phyloP scores from a whole-genome alignment of 2,329 filamentous ascomycete species.

The Paecilomyces dactylethromorphus region DNA sequence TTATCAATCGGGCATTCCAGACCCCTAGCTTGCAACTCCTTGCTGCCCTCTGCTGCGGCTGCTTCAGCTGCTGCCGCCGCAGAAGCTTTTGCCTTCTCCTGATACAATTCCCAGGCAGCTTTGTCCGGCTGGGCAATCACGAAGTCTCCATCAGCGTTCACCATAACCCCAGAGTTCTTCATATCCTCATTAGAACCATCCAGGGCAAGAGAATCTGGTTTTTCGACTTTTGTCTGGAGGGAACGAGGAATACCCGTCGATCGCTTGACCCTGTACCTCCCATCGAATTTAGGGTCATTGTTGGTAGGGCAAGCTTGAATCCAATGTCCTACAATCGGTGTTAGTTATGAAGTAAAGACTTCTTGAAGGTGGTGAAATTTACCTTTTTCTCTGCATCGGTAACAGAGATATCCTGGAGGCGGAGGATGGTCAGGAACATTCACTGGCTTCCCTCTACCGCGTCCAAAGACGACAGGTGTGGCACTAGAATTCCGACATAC shows the following conservation, averaged over 20 bases:
- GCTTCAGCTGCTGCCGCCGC: conserved; percentile 78
- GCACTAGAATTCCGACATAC: conserved; percentile 33
- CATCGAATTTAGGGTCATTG: conserved; percentile 92
- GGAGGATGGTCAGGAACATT: conserved; percentile 92
- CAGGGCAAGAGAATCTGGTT: conserved; percentile 68
- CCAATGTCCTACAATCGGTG: conserved; percentile 64
- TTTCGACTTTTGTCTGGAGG: conserved; percentile 92
- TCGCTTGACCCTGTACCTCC: conserved; percentile 84
- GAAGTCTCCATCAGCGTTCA: conserved; percentile 95
- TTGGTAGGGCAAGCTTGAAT: conserved; percentile 98
- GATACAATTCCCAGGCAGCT: conserved; percentile 92
- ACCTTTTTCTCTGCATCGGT: conserved; percentile 90
- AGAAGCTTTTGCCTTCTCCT: conserved; percentile 84
- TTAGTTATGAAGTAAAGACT: conserved; percentile 16
- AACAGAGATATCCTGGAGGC: conserved; percentile 90
- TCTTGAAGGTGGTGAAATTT: conserved; percentile 9
- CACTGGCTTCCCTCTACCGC: conserved; percentile 29
- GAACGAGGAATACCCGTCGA: conserved; percentile 96
- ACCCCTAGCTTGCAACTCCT: conserved; percentile 80
- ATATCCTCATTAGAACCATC: conserved; percentile 71
- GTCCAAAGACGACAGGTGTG: conserved; percentile 36
- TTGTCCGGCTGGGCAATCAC: conserved; percentile 95
- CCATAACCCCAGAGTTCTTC: conserved; percentile 88
- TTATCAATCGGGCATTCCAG: conserved; percentile 95
- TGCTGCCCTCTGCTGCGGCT: conserved; percentile 67